Base-by-base conservation (phyloP, 441 rosid genomes). In the Adansonia gregorii region DNA sequence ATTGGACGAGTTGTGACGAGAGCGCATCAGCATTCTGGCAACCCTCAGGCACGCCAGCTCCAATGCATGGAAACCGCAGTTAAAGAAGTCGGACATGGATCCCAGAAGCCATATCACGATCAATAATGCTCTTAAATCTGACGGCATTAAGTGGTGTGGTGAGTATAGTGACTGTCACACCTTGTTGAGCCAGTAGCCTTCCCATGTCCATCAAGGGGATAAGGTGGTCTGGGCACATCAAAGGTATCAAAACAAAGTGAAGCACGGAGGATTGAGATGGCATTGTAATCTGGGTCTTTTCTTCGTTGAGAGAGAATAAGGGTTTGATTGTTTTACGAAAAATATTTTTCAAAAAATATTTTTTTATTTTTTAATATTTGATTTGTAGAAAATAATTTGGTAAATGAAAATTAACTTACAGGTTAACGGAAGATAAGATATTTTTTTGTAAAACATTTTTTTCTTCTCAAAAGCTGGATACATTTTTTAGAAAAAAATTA, bases 11-110 rank as follows among this genome's bases (percentile, higher is more conserved):
- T 2, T n/a, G 5, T 1, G 73, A 49, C 0, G 84, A 75, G 10
- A 84, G 72, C 11, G 43, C 8, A 24, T 84, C 84, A 11, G 65
- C 0, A 61, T 66, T 81, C 55, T 81, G 81, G n/a, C 81, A 81
- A 11, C 83, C 71, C 19, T 78, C 22, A 3, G 82, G 80, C 68
- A 82, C 24, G 4, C 78, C 82, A n/a, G 45, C 84, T 8, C 76
- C 59, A 56, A 19, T 0, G 43, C 14, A 14, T 0, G 84, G 84
- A 39, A 82, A 71, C 22, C 20, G 39, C 2, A 78, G 49, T 0
- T 39, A 56, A 6, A 72, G 8, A 14, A 76, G 8, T 1, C 11
- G 64, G 22, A 82, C 76, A 0, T 39, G 74, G 2, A 67, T 67
- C 51, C 83, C 78, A 1, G 67, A 17, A 12, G 31, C 17, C 11